Base-by-base conservation (phyloP, 2,329 filamentous ascomycete genomes). In the Arachnopeziza araneosa region DNA sequence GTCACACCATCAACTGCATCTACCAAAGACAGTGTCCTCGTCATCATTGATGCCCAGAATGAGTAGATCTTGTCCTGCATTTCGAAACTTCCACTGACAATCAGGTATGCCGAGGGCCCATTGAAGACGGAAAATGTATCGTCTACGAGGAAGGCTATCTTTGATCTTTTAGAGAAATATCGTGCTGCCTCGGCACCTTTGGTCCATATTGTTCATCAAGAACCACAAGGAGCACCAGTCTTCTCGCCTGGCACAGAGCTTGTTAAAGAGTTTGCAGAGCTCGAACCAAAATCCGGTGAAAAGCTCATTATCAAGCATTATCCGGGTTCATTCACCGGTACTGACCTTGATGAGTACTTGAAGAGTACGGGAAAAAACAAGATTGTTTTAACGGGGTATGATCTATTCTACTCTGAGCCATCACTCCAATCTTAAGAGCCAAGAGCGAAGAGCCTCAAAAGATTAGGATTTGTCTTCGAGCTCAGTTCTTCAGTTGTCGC, bases 1-100 rank as follows among this genome's bases (percentile, higher is more conserved):
- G 74, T 80, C 14, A 69, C 76, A 10, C 78, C 79, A 24, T 83
- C 82, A 17, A 82, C 80, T 0, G 85, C 85, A 8, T 80, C 82
- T 0, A 75, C 80, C 0, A 71, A 73, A 51, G 84, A 89, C 73
- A 84, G 80, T 63, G 80, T 81, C 1, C 78, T 89, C 52, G 73
- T 89, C 67, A 88, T 89, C 72, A 85, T 89, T 68, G 86, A 89
- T 69, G 86, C 86, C 1, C 87, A 90, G 68, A 88, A 88, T 69
- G 87, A 90, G 73, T 89, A 86, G 63, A 73, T 59, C 2, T n/a
- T 44, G 12, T n/a, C 19, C 48, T 32, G 6, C 14, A 49, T 36
- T 14, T 36, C 52, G 44, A 51, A 26, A 24, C 36, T 22, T 52
- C 1, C 10, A 44, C 36, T 44, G 17, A 44, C 4, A 14, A 50